Evolutionary conservation across 2,329 filamentous ascomycete species (phyloP).

Genomic region (Nakataea oryzae): DNA sequence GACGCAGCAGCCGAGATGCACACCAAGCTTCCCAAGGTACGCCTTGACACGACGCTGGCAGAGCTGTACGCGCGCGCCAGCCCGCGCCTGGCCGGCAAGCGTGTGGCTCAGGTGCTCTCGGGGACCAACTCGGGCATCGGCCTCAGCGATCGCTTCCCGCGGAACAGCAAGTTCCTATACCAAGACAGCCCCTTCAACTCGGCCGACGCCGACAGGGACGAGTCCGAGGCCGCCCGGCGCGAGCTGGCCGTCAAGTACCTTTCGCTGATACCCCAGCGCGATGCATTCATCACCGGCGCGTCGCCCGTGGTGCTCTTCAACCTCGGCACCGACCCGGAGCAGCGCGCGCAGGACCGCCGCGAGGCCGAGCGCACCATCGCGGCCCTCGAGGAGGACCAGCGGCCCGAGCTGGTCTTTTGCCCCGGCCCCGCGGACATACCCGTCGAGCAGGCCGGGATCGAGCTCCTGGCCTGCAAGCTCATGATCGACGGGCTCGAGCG

Average conservation of each 20-base stretch:
- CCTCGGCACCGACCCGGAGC: slow-evolving; percentile 10
- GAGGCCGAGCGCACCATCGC: slow-evolving; percentile 20
- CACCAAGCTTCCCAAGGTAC: slow-evolving; percentile 18
- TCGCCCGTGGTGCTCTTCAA: slow-evolving; percentile 19
- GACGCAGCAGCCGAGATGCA: not conserved
- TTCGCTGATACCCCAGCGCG: slow-evolving; percentile 22
- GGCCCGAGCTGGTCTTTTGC: slow-evolving; percentile 21
- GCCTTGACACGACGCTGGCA: slow-evolving; percentile 21
- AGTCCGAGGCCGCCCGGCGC: slow-evolving; percentile 8
- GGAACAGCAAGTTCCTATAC: slow-evolving; percentile 25
- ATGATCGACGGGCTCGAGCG: slow-evolving; percentile 18
- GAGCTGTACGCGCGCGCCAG: slow-evolving; percentile 20
- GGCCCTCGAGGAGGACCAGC: slow-evolving; percentile 16
- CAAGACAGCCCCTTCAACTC: slow-evolving; percentile 21
- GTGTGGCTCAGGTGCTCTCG: slow-evolving; percentile 19
- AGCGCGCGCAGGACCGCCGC: slow-evolving; percentile 15
- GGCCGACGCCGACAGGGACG: slow-evolving; percentile 6
- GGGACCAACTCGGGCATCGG: slow-evolving; percentile 15
- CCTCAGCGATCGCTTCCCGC: slow-evolving; percentile 17
- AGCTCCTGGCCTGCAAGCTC: slow-evolving; percentile 18
- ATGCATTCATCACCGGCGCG: slow-evolving; percentile 19
- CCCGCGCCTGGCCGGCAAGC: slow-evolving; percentile 11
- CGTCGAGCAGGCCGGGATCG: slow-evolving; percentile 15
- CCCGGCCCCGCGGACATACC: slow-evolving; percentile 16
- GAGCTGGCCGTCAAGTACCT: slow-evolving; percentile 21